Percentiles rank a stretch among this genome's conserved stretches.
These are phyloP conservation scores for Boeremia exigua DNA, from an alignment of 2,329 filamentous ascomycete genomes.

Conservation along the genomic window DNA sequence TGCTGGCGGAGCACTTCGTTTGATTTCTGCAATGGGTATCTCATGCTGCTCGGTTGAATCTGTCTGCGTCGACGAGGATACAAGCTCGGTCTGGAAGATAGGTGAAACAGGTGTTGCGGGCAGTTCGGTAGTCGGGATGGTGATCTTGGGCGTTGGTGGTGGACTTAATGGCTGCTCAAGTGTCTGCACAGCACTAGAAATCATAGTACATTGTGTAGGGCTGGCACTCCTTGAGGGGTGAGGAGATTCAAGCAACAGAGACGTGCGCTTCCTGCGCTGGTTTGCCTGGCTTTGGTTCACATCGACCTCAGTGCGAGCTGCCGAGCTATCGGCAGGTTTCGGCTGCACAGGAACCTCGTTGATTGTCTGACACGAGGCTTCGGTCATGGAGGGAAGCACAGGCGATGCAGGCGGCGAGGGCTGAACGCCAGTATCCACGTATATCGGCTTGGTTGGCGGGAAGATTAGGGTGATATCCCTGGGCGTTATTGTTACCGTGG, in stretches of 20 bases:
- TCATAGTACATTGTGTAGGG: constrained; percentile 56
- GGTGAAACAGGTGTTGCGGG: constrained; percentile 49
- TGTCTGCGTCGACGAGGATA: constrained; percentile 69
- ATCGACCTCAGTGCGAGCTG: constrained; percentile 59
- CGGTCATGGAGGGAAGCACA: constrained; percentile 42
- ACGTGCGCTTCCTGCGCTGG: constrained; percentile 72
- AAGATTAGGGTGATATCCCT: constrained; percentile 40
- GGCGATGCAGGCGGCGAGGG: constrained; percentile 84
- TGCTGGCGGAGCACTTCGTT: constrained; percentile 45
- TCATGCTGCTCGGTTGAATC: constrained; percentile 39
- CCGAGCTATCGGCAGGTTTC: constrained; percentile 33
- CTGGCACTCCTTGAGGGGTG: constrained; percentile 20
- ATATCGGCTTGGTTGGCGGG: constrained; percentile 54
- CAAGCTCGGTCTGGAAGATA: constrained; percentile 53
- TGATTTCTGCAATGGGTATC: constrained; percentile 29
- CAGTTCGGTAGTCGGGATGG: constrained; percentile 34
- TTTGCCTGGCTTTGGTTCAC: constrained; percentile 76
- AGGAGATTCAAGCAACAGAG: constrained; percentile 38
- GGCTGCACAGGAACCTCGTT: constrained; percentile 27
- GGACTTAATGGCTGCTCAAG: constrained; percentile 67
- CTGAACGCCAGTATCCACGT: constrained; percentile 79
- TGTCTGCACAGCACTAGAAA: constrained; percentile 70
- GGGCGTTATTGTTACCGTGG: constrained; percentile 32
- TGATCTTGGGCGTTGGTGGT: constrained; percentile 66
- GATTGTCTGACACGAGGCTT: constrained; percentile 30